Conservation (phyloP, 2,329 filamentous ascomycete genomes). For the Diaporthe nobilis region DNA sequence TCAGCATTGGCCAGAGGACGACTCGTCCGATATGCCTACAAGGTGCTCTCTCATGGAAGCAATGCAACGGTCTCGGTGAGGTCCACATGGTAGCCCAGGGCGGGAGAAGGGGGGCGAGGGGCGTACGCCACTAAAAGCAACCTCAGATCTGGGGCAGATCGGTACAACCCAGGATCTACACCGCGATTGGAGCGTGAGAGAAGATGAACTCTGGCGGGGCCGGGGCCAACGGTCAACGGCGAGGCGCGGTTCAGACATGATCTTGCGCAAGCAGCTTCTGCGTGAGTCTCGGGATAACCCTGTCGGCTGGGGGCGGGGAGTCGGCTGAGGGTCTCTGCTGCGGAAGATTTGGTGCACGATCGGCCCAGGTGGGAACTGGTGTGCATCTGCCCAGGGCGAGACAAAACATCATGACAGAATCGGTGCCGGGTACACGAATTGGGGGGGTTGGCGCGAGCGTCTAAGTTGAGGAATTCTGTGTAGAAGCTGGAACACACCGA, state of each 20-base stretch:
- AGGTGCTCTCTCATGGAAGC: background rate
- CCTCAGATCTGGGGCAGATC: constrained; percentile 25
- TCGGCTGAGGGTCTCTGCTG: background rate
- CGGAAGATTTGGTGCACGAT: background rate
- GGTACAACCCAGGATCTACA: constrained; percentile 26
- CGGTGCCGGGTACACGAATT: constrained; percentile 8
- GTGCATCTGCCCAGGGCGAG: background rate
- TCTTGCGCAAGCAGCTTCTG: constrained; percentile 10
- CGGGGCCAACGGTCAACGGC: constrained; percentile 27
- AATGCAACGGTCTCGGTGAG: constrained; percentile 25
- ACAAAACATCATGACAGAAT: constrained; percentile 17
- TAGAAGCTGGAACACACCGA: constrained; percentile 29
- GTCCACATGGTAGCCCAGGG: constrained; percentile 4
- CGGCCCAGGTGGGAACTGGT: background rate
- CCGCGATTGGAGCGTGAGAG: constrained; percentile 25
- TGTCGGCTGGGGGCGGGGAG: background rate
- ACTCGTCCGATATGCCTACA: constrained; percentile 29
- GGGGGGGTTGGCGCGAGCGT: constrained; percentile 10
- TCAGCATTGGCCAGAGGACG: constrained; percentile 30
- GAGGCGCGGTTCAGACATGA: constrained; percentile 24
- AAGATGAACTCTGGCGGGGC: constrained; percentile 8
- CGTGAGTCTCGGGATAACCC: constrained; percentile 10
- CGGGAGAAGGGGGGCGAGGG: background rate
- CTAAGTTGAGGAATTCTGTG: constrained; percentile 10
- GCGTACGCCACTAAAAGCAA: background rate